Evolutionary conservation across 2,329 filamentous ascomycete species (phyloP).

Genomic region (Byssochlamys sp.): DNA sequence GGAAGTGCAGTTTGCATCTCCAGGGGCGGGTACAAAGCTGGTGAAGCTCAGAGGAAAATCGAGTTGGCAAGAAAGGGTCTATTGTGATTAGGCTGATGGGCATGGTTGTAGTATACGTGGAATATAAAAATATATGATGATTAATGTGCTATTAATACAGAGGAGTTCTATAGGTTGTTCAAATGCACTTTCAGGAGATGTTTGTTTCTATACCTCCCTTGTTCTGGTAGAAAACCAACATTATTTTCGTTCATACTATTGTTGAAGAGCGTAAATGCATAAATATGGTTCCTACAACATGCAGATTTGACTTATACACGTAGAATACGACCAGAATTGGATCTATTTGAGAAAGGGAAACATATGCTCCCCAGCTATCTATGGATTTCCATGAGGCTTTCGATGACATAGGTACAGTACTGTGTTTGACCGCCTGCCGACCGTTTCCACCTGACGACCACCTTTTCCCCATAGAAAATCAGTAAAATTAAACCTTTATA

Average conservation of each 20-base stretch:
- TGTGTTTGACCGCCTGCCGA: too few species aligned
- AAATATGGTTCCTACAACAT: too few species aligned
- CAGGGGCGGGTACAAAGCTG: conserved; percentile 39
- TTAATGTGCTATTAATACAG: background rate
- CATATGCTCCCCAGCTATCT: background rate
- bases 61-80: conserved; percentile 42
- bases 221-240: background rate
- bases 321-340: too few species aligned
- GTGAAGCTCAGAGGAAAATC: conserved; percentile 40
- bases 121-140: background rate
- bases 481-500: too few species aligned
- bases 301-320: too few species aligned
- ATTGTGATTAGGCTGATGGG: conserved; percentile 24
- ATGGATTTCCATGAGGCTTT: background rate
- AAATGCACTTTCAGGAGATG: background rate
- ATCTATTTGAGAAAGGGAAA: too few species aligned
- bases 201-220: background rate
- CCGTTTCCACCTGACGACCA: too few species aligned
- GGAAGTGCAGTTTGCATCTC: conserved; percentile 41
- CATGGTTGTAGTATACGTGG: background rate
- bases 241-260: too few species aligned
- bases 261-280: too few species aligned
- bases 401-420: background rate
- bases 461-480: too few species aligned
- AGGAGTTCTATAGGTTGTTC: background rate